These are phyloP conservation scores for Trichaptum fuscoviolaceum DNA, from an alignment of 768 basidiomycete genomes.

Conservation along the genomic window DNA sequence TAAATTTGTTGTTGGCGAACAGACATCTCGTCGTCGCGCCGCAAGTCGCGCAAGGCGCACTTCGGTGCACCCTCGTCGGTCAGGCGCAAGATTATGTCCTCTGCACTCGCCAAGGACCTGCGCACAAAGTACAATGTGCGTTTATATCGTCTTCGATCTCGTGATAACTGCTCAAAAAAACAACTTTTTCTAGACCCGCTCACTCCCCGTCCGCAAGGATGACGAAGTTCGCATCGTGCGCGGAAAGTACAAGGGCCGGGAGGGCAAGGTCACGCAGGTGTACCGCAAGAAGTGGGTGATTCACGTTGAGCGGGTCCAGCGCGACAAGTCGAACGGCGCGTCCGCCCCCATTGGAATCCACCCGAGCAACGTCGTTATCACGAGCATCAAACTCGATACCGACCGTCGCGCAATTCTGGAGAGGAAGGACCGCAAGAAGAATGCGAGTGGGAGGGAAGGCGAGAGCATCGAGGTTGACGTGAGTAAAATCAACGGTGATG, in stretches of 20 bases:
- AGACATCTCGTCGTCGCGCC: conserved; percentile 91
- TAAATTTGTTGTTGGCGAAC: conserved; percentile 16
- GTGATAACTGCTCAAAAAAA: background rate
- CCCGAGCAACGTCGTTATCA: conserved; percentile 95
- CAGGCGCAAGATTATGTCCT: conserved; percentile 98
- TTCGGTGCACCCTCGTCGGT: conserved; percentile 92
- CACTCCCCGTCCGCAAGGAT: conserved; percentile 93
- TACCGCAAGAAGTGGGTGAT: conserved; percentile 99
- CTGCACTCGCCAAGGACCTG: conserved; percentile 92
- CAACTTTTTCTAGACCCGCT: conserved; percentile 60
- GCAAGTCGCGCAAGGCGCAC: conserved; percentile 98
- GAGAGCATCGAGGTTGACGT: conserved; percentile 70
- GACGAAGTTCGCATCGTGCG: conserved; percentile 97
- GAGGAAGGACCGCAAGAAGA: conserved; percentile 77
- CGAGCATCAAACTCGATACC: conserved; percentile 88
- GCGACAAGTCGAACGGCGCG: conserved; percentile 97
- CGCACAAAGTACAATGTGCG: conserved; percentile 86
- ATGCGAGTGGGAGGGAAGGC: conserved; percentile 44
- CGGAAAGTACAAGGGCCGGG: conserved; percentile 97
- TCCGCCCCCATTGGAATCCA: conserved; percentile 91
- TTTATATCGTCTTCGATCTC: conserved; percentile 12
- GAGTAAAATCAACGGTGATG: conserved; percentile 25
- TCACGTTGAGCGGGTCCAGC: conserved; percentile 95
- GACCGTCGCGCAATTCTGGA: conserved; percentile 86
- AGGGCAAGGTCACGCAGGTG: conserved; percentile 97